Evolutionary conservation across 2,329 filamentous ascomycete genomes (phyloP), one percentile per base, ranked within the genome.

Genomic region (Botrytis medusae): DNA sequence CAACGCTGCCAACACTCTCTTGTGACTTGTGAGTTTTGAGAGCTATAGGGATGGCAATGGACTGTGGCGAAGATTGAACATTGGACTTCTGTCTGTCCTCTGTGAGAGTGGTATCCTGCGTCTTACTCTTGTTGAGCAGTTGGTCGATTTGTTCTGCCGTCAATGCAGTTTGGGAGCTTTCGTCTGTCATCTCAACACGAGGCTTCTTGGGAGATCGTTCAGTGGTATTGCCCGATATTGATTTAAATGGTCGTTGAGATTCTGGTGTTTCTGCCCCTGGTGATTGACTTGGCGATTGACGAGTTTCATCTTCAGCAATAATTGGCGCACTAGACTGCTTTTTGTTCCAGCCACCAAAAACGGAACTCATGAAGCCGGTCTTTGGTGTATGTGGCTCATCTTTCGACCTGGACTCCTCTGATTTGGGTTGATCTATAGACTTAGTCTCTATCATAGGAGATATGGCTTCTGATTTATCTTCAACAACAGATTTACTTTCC

Each of bases 141-240:
- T 89, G 87, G 77, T 97, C 94, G 76, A 97, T 93, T 72, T 92
- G 90, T 68, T 92, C 89, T 0, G 93, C 89, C n/a, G 94, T 97
- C 44, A 98, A 85, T 57, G 91, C 87, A 37, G 95, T 98, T 83
- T 98, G 95, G 22, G 92, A 92, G 71, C 91, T 89, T 77, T 92
- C 91, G 78, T 97, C 93, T 32, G 86, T 84, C 74, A 87, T 91
- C 72, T 83, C 81, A 59, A 83, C 75, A 34, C 80, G 70, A 34
- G 76, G 78, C 78, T 84, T 87, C 73, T 84, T 85, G 10, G 76
- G 67, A 37, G 83, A 78, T 32, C 83, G 83, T 69, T 82, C 79
- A 74, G 81, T 83, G 4, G 85, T 82, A 78, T 92, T 92, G 71
- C 84, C 84, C n/a, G 90, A 89, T 20, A 92, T 85, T 78, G 91